Evolutionary conservation across 768 basidiomycete genomes (phyloP).

Genomic region (Lactarius evosmus): DNA sequence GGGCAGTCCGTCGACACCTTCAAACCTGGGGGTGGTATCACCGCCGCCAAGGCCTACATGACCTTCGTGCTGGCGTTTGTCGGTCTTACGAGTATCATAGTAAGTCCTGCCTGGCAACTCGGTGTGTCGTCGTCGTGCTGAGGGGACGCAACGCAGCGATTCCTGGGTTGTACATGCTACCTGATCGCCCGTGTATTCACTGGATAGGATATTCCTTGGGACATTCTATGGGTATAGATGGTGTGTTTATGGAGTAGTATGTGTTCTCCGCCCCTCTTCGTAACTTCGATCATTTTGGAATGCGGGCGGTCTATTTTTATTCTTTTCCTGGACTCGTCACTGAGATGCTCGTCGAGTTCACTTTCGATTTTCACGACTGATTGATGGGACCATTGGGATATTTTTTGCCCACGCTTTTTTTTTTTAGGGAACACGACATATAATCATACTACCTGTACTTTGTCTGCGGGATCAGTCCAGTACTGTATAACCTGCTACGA

Average conservation of each 20-base stretch:
- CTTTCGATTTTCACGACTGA: neutral
- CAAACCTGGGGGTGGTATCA: conserved; percentile 43
- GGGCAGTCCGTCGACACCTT: conserved; percentile 62
- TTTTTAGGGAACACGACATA: neutral
- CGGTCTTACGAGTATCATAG: conserved; percentile 68
- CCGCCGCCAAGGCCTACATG: conserved; percentile 69
- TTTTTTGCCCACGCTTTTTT: neutral
- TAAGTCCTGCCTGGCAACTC: conserved; percentile 31
- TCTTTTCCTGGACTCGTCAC: neutral
- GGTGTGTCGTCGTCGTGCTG: conserved; percentile 22
- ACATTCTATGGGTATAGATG: neutral
- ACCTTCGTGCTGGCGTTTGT: conserved; percentile 79
- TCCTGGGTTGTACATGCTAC: conserved; percentile 57
- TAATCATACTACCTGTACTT: neutral
- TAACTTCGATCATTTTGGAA: neutral
- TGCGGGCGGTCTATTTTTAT: neutral
- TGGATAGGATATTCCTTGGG: conserved; percentile 35
- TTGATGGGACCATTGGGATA: neutral
- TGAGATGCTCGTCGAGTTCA: neutral
- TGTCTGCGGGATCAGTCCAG: neutral
- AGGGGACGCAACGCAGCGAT: conserved; percentile 41
- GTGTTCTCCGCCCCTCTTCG: neutral
- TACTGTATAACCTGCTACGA: no score
- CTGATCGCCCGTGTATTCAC: conserved; percentile 50
- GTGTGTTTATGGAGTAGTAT: conserved; percentile 6